Evolutionary conservation across 2,329 filamentous ascomycete species (phyloP), one percentile per base, ranked within the genome.

Genomic region (Pleochaeta shiraiana): DNA sequence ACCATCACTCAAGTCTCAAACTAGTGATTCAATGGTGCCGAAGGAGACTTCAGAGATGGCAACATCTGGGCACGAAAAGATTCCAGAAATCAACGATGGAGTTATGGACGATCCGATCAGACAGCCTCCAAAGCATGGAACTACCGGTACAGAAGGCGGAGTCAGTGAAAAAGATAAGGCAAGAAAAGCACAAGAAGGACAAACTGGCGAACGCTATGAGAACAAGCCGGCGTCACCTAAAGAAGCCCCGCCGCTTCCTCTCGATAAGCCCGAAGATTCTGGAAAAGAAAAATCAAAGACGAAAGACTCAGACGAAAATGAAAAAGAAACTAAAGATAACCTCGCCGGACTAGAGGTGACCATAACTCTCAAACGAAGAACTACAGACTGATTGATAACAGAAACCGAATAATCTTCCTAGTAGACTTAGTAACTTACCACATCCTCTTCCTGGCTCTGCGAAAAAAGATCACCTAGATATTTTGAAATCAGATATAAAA

Each of bases 71-170:
- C 83, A 82, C 68, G 79, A 80, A 71, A 81, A 79, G 73, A 83
- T 85, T 26, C 82, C 83, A 31, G 77, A 83, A 68, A 77, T 77
- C 66, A 84, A 85, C 69, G 83, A 95, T 72, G 90, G 91, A 47
- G 90, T 96, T 65, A 96, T 96, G 92, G 88, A 95, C 72, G 91
- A 96, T 74, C 88, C 86, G 67, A 81, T 87, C 72, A 80, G 90
- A 68, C 76, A 81, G 43, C 80, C 82, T 47, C 89, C 91, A 4
- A 91, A 90, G 72, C 81, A 90, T 73, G 92, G 91, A 59, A 95
- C 89, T 1, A 88, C 87, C 3, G 92, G 92, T 45, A 95, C 88
- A 1, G 88, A 91, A 72, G 91, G 90, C 14, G 91, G 92, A 63
- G 88, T 97, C 37, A 90, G 86, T 30, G 87, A 91, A 73, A 95